Percentiles rank a stretch among this genome's conserved stretches.
Conservation (phyloP, 2,329 filamentous ascomycete species). For the Fusarium citri region DNA sequence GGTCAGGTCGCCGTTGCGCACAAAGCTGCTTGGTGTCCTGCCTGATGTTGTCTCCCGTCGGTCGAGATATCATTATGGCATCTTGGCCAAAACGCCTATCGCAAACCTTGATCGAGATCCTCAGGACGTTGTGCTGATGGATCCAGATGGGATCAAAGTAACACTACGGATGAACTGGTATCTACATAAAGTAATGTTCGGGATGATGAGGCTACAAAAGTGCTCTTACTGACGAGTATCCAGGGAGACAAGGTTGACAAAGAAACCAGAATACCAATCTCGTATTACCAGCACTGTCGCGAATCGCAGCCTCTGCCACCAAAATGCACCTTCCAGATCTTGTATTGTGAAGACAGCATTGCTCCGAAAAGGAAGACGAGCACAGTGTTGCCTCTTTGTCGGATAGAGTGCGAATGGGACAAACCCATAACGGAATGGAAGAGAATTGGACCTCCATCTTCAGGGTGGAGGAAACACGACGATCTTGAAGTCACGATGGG, state of each 20-base stretch:
- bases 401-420: neutral
- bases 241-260: neutral
- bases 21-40: neutral
- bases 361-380: neutral
- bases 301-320: neutral
- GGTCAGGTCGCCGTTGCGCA: neutral
- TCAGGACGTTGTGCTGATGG: neutral
- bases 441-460: neutral
- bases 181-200: neutral
- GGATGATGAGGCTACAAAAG: no score
- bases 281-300: neutral
- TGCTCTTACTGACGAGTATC: neutral
- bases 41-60: neutral
- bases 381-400: neutral
- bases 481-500: neutral
- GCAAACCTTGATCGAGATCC: neutral
- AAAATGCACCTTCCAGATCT: neutral
- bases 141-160: neutral
- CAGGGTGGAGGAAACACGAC: neutral
- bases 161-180: neutral
- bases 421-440: neutral
- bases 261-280: neutral
- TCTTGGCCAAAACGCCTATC: fast-evolving
- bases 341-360: neutral
- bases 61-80: neutral